Percentiles rank a stretch among this genome's conserved stretches.
Evolutionary conservation across 2,329 filamentous ascomycete species (phyloP).

Genomic region (Microcyclospora pomicola): DNA sequence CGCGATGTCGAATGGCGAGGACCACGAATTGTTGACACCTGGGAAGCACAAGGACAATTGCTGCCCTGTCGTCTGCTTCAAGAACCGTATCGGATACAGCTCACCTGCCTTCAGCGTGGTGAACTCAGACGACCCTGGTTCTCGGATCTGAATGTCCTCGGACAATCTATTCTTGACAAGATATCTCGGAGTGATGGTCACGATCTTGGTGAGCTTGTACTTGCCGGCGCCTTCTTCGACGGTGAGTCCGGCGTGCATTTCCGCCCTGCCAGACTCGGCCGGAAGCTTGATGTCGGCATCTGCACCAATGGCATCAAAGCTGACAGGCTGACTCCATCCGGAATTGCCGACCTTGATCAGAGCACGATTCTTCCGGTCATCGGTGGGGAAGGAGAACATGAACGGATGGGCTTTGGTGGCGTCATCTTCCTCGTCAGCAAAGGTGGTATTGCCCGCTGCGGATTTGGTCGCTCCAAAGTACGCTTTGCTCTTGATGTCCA

Average conservation of each 20-base stretch:
- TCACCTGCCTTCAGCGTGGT: conserved; percentile 65
- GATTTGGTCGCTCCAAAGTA: conserved; percentile 72
- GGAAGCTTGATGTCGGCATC: conserved; percentile 76
- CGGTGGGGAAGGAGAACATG: conserved; percentile 87
- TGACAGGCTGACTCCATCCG: conserved; percentile 92
- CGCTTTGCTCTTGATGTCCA: conserved; percentile 78
- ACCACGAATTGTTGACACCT: conserved; percentile 93
- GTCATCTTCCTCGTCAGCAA: conserved; percentile 39
- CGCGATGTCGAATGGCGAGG: conserved; percentile 92
- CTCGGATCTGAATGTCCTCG: conserved; percentile 78
- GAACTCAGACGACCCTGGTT: conserved; percentile 79
- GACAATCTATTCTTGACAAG: conserved; percentile 85
- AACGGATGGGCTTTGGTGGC: conserved; percentile 69
- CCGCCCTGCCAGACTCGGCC: conserved; percentile 53
- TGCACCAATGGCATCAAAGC: conserved; percentile 94
- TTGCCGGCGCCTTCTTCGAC: conserved; percentile 88
- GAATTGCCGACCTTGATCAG: conserved; percentile 80
- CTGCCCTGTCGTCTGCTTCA: conserved; percentile 70
- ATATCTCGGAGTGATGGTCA: conserved; percentile 84
- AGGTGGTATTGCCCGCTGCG: conserved; percentile 66
- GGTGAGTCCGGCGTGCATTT: conserved; percentile 83
- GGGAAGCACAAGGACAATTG: conserved; percentile 88
- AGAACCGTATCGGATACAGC: conserved; percentile 74
- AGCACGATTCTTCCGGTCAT: conserved; percentile 84
- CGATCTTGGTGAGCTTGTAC: conserved; percentile 92